Conservation (phyloP, 768 basidiomycete species). For the Panaeolus cyanescens region DNA sequence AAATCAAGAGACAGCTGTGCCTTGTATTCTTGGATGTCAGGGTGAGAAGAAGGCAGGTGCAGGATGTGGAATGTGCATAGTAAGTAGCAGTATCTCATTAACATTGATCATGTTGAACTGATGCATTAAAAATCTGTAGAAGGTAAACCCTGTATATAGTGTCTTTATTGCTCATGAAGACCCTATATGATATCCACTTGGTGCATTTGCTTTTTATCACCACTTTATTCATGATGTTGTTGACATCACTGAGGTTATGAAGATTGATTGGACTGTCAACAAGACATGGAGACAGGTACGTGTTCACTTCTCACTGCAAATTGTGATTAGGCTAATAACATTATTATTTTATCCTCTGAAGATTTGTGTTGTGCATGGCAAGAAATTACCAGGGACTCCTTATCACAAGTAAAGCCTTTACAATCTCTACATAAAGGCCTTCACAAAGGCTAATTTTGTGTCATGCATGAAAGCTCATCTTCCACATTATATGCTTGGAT, state of each 20-base stretch:
- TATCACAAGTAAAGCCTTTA: constrained; percentile 16
- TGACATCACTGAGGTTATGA: background rate
- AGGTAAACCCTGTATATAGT: background rate
- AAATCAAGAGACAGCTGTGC: constrained; percentile 9
- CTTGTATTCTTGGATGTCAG: constrained; percentile 11
- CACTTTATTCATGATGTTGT: background rate
- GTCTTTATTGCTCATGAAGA: background rate
- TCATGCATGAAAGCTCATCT: constrained; percentile 24
- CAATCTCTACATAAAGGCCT: constrained; percentile 22
- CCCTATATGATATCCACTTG: background rate
- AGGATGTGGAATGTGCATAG: constrained; percentile 1
- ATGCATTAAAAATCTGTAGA: background rate
- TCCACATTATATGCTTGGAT: constrained; percentile 25
- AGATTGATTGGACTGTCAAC: no score
- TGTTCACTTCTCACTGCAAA: no score
- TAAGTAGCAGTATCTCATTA: no score
- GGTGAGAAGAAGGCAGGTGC: constrained; percentile 8
- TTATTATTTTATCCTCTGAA: no score
- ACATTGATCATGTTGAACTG: no score
- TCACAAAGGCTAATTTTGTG: constrained; percentile 12
- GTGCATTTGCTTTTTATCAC: background rate
- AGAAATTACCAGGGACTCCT: no score
- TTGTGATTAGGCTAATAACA: no score
- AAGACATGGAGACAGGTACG: no score
- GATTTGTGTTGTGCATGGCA: no score